phyloP scores from a whole-genome alignment of 2,329 filamentous ascomycete genomes.

The Diaporthe vaccinii region DNA sequence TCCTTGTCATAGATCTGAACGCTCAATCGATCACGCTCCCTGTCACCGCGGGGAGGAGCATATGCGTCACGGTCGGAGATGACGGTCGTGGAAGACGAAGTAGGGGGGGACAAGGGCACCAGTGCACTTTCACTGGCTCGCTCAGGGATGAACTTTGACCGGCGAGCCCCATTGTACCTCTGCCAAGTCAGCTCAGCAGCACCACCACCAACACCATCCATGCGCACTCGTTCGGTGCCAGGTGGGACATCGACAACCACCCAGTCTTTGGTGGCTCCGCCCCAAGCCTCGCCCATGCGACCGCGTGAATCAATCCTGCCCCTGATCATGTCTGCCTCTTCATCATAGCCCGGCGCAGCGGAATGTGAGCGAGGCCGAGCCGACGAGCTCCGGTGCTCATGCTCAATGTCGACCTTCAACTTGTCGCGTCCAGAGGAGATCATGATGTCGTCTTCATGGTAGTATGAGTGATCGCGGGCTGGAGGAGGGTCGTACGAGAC shows the following conservation, averaged over 20 bases:
- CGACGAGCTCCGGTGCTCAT: slow-evolving; percentile 49
- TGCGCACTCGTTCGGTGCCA: slow-evolving; percentile 83
- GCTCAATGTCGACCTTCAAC: slow-evolving; percentile 59
- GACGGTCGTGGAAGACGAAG: slow-evolving; percentile 44
- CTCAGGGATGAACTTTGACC: slow-evolving; percentile 81
- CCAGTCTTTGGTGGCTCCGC: slow-evolving; percentile 83
- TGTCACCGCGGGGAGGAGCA: slow-evolving; percentile 49
- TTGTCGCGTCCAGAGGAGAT: slow-evolving; percentile 70
- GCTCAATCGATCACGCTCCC: slow-evolving; percentile 58
- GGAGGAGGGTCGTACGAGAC: slow-evolving; percentile 39
- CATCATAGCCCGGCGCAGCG: slow-evolving; percentile 68
- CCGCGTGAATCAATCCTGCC: slow-evolving; percentile 70
- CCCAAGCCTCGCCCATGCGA: slow-evolving; percentile 79
- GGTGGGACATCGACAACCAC: slow-evolving; percentile 87
- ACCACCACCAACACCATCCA: slow-evolving; percentile 84
- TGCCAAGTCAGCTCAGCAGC: slow-evolving; percentile 83
- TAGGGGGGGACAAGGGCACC: slow-evolving; percentile 52
- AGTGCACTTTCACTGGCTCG: slow-evolving; percentile 61
- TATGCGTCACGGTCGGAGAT: slow-evolving; percentile 45
- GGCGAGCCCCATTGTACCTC: slow-evolving; percentile 81
- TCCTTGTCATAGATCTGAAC: slow-evolving; percentile 60
- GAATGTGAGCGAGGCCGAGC: slow-evolving; percentile 66
- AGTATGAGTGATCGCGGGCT: slow-evolving; percentile 59
- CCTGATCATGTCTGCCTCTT: slow-evolving; percentile 75
- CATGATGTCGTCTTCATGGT: slow-evolving; percentile 75